Evolutionary conservation across 192 early-diverging fungal genomes (phyloP).

Genomic region (Backusella tarrabulga): DNA sequence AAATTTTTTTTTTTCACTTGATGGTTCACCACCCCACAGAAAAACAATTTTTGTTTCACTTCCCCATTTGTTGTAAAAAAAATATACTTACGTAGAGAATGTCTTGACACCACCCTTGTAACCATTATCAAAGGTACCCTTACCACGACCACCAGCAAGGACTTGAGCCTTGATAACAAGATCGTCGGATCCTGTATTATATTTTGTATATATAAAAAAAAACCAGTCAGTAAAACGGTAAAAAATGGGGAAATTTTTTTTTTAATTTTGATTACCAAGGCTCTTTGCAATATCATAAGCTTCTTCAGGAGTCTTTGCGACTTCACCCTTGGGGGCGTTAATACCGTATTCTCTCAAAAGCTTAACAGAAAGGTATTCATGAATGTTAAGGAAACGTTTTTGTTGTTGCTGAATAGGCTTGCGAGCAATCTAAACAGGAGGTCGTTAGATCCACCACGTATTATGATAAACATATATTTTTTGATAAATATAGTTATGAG

Average conservation of each 20-base stretch:
- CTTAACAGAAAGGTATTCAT: slow-evolving; percentile 96
- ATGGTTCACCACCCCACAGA: not conserved
- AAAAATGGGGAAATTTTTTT: slow-evolving; percentile 1
- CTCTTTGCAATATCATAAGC: slow-evolving; percentile 83
- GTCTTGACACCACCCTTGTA: slow-evolving; percentile 95
- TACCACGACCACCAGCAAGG: slow-evolving; percentile 97
- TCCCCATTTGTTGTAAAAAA: not conserved
- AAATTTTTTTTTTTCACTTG: not conserved
- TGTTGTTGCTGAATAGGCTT: slow-evolving; percentile 46
- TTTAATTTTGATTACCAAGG: slow-evolving; percentile 56
- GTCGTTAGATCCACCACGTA: not conserved
- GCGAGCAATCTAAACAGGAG: slow-evolving; percentile 20
- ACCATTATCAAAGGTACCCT: slow-evolving; percentile 94
- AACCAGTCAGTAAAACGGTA: not conserved
- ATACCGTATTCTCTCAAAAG: slow-evolving; percentile 90
- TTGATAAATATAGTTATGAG: not conserved
- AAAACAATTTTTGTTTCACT: not conserved
- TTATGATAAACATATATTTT: not conserved
- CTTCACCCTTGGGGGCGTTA: slow-evolving; percentile 84
- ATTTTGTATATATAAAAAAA: not conserved
- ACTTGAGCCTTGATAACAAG: slow-evolving; percentile 63
- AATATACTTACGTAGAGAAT: slow-evolving; percentile 77
- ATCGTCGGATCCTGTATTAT: slow-evolving; percentile 28
- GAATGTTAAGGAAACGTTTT: slow-evolving; percentile 92
- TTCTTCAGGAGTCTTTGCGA: slow-evolving; percentile 83